Percentiles rank a stretch among this genome's conserved stretches.
These are phyloP conservation scores for Gaertneriomyces semiglobifer DNA, from an alignment of 192 early-diverging fungal species.

Conservation along the genomic window DNA sequence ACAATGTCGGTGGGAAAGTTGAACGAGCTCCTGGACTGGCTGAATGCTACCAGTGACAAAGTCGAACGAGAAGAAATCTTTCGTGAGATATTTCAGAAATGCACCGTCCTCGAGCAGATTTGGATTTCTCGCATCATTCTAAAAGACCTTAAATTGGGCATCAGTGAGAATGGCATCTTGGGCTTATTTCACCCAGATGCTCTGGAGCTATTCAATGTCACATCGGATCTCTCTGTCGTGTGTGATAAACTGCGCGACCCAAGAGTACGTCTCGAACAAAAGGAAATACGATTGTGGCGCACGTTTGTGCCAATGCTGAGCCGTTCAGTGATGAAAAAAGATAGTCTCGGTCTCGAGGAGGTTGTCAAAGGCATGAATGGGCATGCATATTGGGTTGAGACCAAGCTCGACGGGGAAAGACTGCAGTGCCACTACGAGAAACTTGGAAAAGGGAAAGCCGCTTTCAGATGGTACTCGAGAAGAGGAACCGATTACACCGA, in stretches of 20 bases:
- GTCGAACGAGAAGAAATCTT: slow-evolving; percentile 46
- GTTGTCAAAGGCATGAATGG: slow-evolving; percentile 44
- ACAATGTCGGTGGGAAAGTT: slow-evolving; percentile 58
- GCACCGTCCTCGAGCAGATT: slow-evolving; percentile 65
- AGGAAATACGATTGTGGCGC: slow-evolving; percentile 52
- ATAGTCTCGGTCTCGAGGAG: slow-evolving; percentile 29
- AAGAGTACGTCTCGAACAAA: slow-evolving; percentile 4
- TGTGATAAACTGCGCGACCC: slow-evolving; percentile 55
- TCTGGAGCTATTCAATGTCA: slow-evolving; percentile 61
- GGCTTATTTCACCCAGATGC: slow-evolving; percentile 69
- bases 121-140: slow-evolving; percentile 76
- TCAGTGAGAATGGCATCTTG: slow-evolving; percentile 69
- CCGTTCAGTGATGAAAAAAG: no score
- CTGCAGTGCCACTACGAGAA: slow-evolving; percentile 50
- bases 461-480: slow-evolving; percentile 50
- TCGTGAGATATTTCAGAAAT: slow-evolving; percentile 50
- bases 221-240: slow-evolving; percentile 59
- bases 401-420: slow-evolving; percentile 81
- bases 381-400: slow-evolving; percentile 68
- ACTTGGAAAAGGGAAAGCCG: slow-evolving; percentile 54
- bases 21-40: slow-evolving; percentile 51
- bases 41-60: slow-evolving; percentile 36
- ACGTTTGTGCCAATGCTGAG: slow-evolving; percentile 67
- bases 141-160: slow-evolving; percentile 71
- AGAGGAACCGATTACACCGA: slow-evolving; percentile 69